Evolutionary conservation across 2,329 filamentous ascomycete genomes (phyloP).

Genomic region (Penicillium sp.): DNA sequence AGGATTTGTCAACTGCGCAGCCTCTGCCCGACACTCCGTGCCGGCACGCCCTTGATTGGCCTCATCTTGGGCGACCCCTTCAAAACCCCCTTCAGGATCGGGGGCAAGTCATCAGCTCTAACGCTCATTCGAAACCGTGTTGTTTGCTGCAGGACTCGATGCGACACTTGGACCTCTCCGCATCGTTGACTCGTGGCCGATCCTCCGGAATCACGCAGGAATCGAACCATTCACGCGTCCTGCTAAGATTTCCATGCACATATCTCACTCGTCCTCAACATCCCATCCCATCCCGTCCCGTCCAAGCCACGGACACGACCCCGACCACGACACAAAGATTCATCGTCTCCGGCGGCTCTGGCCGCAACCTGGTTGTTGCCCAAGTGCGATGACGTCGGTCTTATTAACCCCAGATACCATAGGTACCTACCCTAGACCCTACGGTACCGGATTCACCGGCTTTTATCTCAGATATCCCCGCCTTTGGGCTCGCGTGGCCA

Average conservation of each 20-base stretch:
- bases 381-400: constrained; percentile 27
- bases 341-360: constrained; percentile 7
- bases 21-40: constrained; percentile 13
- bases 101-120: not conserved
- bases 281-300: not conserved
- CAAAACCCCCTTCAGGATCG: not conserved
- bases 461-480: constrained; percentile 11
- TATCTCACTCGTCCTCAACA: not conserved
- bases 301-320: not conserved
- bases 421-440: not conserved
- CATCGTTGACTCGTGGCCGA: constrained; percentile 19
- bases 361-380: constrained; percentile 8
- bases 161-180: constrained; percentile 11
- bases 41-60: constrained; percentile 2
- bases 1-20: constrained; percentile 20
- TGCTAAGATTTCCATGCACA: not conserved
- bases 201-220: constrained; percentile 9
- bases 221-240: constrained; percentile 8
- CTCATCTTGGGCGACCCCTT: not conserved
- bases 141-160: constrained; percentile 9
- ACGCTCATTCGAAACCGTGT: not conserved
- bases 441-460: constrained; percentile 9
- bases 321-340: not conserved
- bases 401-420: not conserved
- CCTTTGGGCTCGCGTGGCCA: constrained; percentile 25